Percentiles rank a stretch among this genome's conserved stretches.
Conservation (phyloP, 75 land plant species). For the Chamaecyparis obtusa region DNA sequence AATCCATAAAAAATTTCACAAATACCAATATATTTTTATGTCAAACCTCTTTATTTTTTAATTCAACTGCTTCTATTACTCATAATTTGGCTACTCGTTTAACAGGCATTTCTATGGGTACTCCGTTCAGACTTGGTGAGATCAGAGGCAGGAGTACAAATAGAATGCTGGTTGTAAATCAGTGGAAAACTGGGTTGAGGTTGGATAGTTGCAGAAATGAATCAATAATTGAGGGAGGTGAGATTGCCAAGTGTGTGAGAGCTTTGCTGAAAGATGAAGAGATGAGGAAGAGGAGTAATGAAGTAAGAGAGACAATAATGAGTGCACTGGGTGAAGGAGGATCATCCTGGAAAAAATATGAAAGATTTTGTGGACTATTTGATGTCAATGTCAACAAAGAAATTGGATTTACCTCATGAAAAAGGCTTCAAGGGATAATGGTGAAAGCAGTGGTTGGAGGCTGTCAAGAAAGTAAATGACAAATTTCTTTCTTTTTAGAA, state of each 20-base stretch:
- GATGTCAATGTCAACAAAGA: neutral
- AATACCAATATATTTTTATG: too few species aligned
- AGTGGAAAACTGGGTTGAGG: slow-evolving; percentile 10
- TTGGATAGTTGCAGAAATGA: neutral
- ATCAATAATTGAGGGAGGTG: neutral
- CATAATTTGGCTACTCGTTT: neutral
- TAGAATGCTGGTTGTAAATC: slow-evolving; percentile 1
- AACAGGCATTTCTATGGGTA: neutral
- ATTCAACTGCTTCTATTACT: too few species aligned
- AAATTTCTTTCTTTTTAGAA: too few species aligned
- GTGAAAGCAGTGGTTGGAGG: slow-evolving; percentile 23
- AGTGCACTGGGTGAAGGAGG: slow-evolving; percentile 40
- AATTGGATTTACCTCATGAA: neutral
- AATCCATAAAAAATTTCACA: too few species aligned
- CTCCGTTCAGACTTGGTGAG: neutral
- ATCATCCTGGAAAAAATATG: slow-evolving; percentile 27
- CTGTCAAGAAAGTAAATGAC: too few species aligned
- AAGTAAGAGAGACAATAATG: slow-evolving; percentile 21
- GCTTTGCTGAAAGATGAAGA: slow-evolving; percentile 24
- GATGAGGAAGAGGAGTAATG: slow-evolving; percentile 22
- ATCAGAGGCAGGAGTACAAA: neutral
- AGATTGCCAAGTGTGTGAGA: neutral
- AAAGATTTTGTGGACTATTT: slow-evolving; percentile 18
- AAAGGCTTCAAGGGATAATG: slow-evolving; percentile 18
- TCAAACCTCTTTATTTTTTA: too few species aligned